Conservation (phyloP, 306 rosid species). For the barrel medic (Medicago truncatula) region MtrunA17r5.0-ANR NC_053046.1:44690501-44691000, state of each 20-base stretch:
- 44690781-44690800: not conserved
- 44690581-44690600: conserved; percentile 18
- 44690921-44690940: conserved; percentile 14
- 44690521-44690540: conserved; percentile 83
- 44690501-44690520: conserved; percentile 81
- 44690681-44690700: not conserved
- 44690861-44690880: not conserved
- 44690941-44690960: conserved; percentile 37
- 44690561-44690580: conserved; percentile 83
- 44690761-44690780: not conserved
- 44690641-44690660: conserved; percentile 3
- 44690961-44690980: conserved; percentile 19
- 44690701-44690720: conserved; percentile 15
- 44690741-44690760: not conserved
- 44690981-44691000: conserved; percentile 27
- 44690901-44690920: not conserved
- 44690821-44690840: not conserved
- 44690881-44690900: not conserved
- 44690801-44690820: not conserved
- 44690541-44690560: conserved; percentile 67
- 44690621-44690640: conserved; percentile 12
- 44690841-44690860: not conserved
- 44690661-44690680: conserved; percentile 3
- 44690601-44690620: conserved; percentile 8
- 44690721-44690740: conserved; percentile 1